Percentiles rank a stretch among this genome's conserved stretches.
phyloP scores from a whole-genome alignment of 768 basidiomycete genomes.

The Boletus tylopilopsis region DNA sequence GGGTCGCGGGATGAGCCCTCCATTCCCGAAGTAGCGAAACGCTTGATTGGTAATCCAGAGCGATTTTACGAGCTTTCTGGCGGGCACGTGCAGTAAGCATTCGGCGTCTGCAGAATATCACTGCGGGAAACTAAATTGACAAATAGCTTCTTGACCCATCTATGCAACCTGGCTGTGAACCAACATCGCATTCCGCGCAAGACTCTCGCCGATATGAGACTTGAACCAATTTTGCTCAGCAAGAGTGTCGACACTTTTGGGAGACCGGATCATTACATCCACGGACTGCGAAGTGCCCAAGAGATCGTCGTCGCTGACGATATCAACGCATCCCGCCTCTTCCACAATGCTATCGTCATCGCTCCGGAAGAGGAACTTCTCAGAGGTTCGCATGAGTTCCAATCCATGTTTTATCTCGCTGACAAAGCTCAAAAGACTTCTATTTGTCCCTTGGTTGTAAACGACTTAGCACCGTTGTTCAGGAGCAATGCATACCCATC shows the following conservation, averaged over 20 bases:
- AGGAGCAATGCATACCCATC: conserved; percentile 64
- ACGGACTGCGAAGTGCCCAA: conserved; percentile 61
- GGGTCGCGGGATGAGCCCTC: conserved; percentile 83
- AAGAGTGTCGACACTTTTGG: conserved; percentile 41
- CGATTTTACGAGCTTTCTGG: conserved; percentile 65
- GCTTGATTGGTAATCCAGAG: conserved; percentile 59
- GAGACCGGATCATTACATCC: conserved; percentile 54
- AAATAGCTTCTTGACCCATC: conserved; percentile 68
- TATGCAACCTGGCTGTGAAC: conserved; percentile 79
- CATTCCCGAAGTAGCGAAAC: conserved; percentile 70
- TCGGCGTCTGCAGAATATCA: neutral
- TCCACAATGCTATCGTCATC: conserved; percentile 64
- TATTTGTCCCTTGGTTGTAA: conserved; percentile 69
- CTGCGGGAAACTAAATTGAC: too few species aligned
- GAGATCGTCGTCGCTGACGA: conserved; percentile 83
- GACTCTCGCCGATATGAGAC: conserved; percentile 56
- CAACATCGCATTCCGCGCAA: conserved; percentile 44
- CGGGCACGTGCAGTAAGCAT: conserved; percentile 56
- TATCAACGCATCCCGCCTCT: conserved; percentile 67
- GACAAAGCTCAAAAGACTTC: conserved; percentile 43
- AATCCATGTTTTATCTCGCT: too few species aligned
- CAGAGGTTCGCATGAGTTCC: conserved; percentile 49
- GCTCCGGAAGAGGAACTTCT: conserved; percentile 71
- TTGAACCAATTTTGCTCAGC: conserved; percentile 67
- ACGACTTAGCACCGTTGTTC: conserved; percentile 30